Evolutionary conservation across 2,329 filamentous ascomycete genomes (phyloP).

Genomic region (Epichloe sylvatica): DNA sequence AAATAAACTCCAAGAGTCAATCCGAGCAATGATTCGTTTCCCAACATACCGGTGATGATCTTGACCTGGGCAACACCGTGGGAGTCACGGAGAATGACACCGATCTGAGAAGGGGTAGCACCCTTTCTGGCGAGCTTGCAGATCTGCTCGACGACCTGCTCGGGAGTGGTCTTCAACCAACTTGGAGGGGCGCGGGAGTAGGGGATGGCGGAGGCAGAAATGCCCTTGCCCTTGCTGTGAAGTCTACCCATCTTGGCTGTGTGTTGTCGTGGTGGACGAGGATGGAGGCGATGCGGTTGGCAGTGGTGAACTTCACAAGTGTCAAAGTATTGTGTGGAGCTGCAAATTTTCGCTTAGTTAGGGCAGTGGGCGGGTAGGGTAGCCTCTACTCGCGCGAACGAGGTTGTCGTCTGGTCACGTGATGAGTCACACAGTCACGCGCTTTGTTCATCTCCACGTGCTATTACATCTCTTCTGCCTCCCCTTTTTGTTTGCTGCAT

Average conservation of each 20-base stretch:
- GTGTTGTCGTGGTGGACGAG: constrained; percentile 25
- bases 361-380: constrained; percentile 19
- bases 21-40: too few relatives aligned
- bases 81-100: constrained; percentile 94
- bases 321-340: constrained; percentile 25
- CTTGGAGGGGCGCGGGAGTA: constrained; percentile 87
- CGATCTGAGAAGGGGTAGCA: constrained; percentile 95
- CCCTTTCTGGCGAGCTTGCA: constrained; percentile 98
- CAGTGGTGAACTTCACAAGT: constrained; percentile 15
- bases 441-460: background rate
- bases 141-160: constrained; percentile 98
- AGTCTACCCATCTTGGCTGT: constrained; percentile 77
- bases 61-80: constrained; percentile 98
- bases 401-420: background rate
- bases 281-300: constrained; percentile 17
- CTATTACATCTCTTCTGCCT: background rate
- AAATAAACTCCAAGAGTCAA: constrained; percentile 2
- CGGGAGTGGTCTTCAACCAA: constrained; percentile 98
- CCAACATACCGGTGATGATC: constrained; percentile 75
- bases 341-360: constrained; percentile 33
- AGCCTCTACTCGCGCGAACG: background rate
- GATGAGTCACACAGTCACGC: background rate
- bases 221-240: constrained; percentile 99
- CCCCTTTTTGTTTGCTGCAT: background rate
- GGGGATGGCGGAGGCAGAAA: constrained; percentile 86